Conservation (phyloP, 768 basidiomycete genomes). For the Chlorophyllum brunneum region DNA sequence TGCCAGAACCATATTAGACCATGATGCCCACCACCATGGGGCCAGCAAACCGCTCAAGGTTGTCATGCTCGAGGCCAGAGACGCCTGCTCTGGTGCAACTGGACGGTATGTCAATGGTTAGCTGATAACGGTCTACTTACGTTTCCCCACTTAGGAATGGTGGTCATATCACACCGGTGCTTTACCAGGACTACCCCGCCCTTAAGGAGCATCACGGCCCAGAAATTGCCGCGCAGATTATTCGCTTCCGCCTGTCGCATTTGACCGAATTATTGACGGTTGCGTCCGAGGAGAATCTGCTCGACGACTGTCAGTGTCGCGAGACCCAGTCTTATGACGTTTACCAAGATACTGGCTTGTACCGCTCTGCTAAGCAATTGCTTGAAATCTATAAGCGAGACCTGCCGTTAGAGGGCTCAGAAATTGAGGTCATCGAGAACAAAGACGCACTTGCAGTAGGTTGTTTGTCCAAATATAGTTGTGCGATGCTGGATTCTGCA, state of each 20-base stretch:
- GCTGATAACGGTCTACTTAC: background rate
- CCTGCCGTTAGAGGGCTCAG: slow-evolving; percentile 43
- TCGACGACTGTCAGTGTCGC: slow-evolving; percentile 53
- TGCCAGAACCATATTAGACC: slow-evolving; percentile 48
- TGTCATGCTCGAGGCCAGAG: slow-evolving; percentile 80
- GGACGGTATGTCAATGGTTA: slow-evolving; percentile 44
- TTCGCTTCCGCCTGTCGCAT: slow-evolving; percentile 62
- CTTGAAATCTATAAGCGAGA: slow-evolving; percentile 44
- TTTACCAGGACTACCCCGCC: slow-evolving; percentile 54
- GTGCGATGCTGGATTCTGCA: background rate
- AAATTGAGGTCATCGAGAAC: slow-evolving; percentile 30
- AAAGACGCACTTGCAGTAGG: slow-evolving; percentile 26
- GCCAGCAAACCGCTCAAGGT: slow-evolving; percentile 34
- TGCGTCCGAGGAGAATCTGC: slow-evolving; percentile 50
- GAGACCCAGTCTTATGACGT: slow-evolving; percentile 58
- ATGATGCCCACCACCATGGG: slow-evolving; percentile 17
- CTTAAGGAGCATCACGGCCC: slow-evolving; percentile 45
- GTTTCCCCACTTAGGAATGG: slow-evolving; percentile 62
- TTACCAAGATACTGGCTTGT: slow-evolving; percentile 40
- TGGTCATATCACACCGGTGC: slow-evolving; percentile 58
- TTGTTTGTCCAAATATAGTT: background rate
- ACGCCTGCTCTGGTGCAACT: slow-evolving; percentile 71
- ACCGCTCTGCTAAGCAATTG: slow-evolving; percentile 37
- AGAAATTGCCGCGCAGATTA: slow-evolving; percentile 44
- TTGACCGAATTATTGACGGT: slow-evolving; percentile 41